Evolutionary conservation across 768 basidiomycete species (phyloP).

Genomic region (Pisolithus tinctorius): DNA sequence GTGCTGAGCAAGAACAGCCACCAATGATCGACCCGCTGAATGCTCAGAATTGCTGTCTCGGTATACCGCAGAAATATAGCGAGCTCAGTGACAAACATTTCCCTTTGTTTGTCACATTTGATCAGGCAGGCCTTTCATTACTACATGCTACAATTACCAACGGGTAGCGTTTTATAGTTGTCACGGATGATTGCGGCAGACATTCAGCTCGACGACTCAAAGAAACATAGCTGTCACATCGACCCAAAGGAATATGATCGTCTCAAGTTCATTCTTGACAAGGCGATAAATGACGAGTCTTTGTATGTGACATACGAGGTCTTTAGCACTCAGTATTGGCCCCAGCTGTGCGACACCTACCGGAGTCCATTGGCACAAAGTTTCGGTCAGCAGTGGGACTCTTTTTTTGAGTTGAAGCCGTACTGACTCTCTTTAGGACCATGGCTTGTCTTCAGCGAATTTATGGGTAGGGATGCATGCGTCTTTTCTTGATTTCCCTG

Average conservation of each 20-base stretch:
- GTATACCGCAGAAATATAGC: slow-evolving; percentile 42
- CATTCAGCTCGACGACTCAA: background rate
- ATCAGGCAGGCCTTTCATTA: slow-evolving; percentile 34
- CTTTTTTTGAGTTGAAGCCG: background rate
- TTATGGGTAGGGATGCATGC: slow-evolving; percentile 39
- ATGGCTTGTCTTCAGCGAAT: slow-evolving; percentile 49
- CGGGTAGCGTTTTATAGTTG: background rate
- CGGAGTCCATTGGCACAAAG: slow-evolving; percentile 40
- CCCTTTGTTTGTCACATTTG: slow-evolving; percentile 58
- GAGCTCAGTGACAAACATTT: slow-evolving; percentile 50
- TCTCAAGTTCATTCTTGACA: background rate
- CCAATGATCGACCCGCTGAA: slow-evolving; percentile 19
- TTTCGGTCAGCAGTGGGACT: slow-evolving; percentile 30
- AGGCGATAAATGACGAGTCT: background rate
- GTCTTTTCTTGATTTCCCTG: background rate
- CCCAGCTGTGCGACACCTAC: slow-evolving; percentile 42
- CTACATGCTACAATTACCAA: background rate
- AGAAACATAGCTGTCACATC: too few relatives aligned
- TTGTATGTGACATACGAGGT: slow-evolving; percentile 32
- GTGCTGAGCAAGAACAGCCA: background rate
- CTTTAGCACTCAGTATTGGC: slow-evolving; percentile 48
- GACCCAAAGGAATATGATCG: too few relatives aligned
- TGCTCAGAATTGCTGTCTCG: slow-evolving; percentile 25
- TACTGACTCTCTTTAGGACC: slow-evolving; percentile 34
- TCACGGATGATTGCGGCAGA: slow-evolving; percentile 5